Base-by-base conservation (phyloP, 345 rosid species). In the Aquilaria yunnanensis region DNA sequence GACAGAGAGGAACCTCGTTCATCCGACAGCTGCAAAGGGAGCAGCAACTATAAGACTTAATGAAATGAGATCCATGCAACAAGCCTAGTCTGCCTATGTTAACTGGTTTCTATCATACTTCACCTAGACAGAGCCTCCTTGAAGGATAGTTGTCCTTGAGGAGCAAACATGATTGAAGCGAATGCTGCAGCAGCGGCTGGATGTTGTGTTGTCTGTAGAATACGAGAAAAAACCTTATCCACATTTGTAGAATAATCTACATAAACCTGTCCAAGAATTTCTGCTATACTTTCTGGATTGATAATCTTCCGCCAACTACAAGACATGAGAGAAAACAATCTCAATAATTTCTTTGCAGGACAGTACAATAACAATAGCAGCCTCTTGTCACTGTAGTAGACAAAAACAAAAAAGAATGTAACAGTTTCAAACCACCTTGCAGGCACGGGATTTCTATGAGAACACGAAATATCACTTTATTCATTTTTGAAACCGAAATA, bases 141-240 rank as follows among this genome's bases (percentile, higher is more conserved):
- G 74, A 90, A 93, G 50, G 98, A 90, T 14, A 90, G 74, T 60
- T 77, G 67, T 53, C 86, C 98, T 54, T 66, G 90, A 59, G 97
- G 97, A 75, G 98, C 95, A 75, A 77, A 82, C 97, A 93, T 88
- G 54, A 93, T 90, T 3, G 95, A 93, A 62, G 97, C 92, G 66
- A 93, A 81, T 11, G 98, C 82, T 1, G 98, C 94, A 31, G 97
- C 96, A 59, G 98, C 96, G 23, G 95, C 97, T 11, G 97, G 98
- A 74, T 93, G 97, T 67, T 82, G 80, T 14, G 97, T 85, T 60
- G 84, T 72, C 79, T 88, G 83, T 32, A 86, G 84, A 58, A 94
- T 86, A 64, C 67, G 87, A 60, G 90, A 73, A 65, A 88, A 86
- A 12, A 94, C 97, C 67, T 79, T 78, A 77, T 94, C 99, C 6